Base-by-base conservation (phyloP, 306 rosid species). In the Carpinus fangiana region DNA sequence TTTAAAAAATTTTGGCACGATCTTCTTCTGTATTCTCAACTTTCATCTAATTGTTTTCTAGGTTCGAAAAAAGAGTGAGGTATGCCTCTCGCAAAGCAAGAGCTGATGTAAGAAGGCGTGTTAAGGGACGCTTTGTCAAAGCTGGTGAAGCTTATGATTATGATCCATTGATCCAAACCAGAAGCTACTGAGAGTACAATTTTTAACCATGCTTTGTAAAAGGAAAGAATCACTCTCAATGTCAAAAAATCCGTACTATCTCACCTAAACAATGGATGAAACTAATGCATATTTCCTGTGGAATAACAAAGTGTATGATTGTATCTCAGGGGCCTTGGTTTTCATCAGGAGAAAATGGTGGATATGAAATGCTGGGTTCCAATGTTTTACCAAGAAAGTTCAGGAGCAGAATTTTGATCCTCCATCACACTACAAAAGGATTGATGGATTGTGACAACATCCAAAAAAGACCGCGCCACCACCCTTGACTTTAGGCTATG, bases 71-170 rank as follows among this genome's bases (percentile, higher is more conserved):
- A 83, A 90, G 81, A 82, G 98, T 95, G 80, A 85, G 99, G 74
- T 93, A 95, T 67, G 97, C 90, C 77, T 93, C 99, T 78, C 98
- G 97, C 69, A 95, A 95, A 87, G 98, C 92, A 18, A 89, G 98
- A 79, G 99, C 99, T 2, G 99, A 92, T 84, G 86, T 88, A 62
- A 86, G 99, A 83, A 91, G 73, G 84, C 95, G 98, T 17, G 99
- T 93, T 86, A 95, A 95, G 86, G 99, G 99, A 74, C 93, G 98
- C 34, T 93, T 95, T 79, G 91, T 95, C 57, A 95, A 95, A 89
- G 96, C 98, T 17, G 99, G 99, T 31, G 98, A 95, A 60, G 87
- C 77, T 71, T 91, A 86, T 80, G 97, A 95, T 84, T 95, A 93
- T 56, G 99, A 95, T 76, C 98, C 98, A 8, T 61, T 93, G 93